These are phyloP conservation scores for Magnusiomyces suaveolens DNA, from an alignment of 1,139 yeast species.

Conservation along the genomic window DNA sequence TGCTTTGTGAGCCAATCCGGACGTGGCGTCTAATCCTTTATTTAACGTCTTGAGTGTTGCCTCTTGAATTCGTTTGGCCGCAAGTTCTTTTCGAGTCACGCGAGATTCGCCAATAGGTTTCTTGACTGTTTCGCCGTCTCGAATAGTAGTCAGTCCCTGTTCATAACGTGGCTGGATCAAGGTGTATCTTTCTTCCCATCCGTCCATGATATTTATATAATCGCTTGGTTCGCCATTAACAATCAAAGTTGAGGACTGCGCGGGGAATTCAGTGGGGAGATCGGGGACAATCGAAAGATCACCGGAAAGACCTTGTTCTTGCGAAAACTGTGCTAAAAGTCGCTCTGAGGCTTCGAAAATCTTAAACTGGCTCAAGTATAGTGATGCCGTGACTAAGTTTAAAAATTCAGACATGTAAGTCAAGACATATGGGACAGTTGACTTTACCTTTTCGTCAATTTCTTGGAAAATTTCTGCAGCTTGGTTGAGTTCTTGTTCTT, in stretches of 20 bases:
- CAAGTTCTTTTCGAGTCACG: conserved; percentile 5
- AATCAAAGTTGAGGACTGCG: neutral
- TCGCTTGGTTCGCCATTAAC: conserved; percentile 10
- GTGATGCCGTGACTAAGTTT: conserved; percentile 30
- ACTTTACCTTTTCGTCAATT: conserved; percentile 37
- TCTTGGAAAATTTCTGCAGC: conserved; percentile 30
- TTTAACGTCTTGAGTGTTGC: conserved; percentile 17
- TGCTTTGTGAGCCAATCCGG: conserved; percentile 14
- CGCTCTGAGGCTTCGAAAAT: conserved; percentile 22
- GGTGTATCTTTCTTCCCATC: conserved; percentile 27
- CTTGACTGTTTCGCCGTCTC: conserved; percentile 26
- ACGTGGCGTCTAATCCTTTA: conserved; percentile 18
- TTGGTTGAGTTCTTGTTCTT: conserved; percentile 27
- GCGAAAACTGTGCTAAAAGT: conserved; percentile 23
- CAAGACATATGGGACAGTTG: conserved; percentile 41
- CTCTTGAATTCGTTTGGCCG: conserved; percentile 19
- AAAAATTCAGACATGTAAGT: conserved; percentile 45
- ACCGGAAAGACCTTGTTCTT: conserved; percentile 23
- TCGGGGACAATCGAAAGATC: neutral
- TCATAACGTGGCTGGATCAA: conserved; percentile 26
- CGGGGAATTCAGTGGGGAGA: neutral
- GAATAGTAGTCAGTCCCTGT: conserved; percentile 24
- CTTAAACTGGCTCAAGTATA: conserved; percentile 26
- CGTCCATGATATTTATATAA: conserved; percentile 20
- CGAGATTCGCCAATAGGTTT: conserved; percentile 20